phyloP scores from a whole-genome alignment of 2,329 filamentous ascomycete genomes.

The Rugonectria rugulosa region DNA sequence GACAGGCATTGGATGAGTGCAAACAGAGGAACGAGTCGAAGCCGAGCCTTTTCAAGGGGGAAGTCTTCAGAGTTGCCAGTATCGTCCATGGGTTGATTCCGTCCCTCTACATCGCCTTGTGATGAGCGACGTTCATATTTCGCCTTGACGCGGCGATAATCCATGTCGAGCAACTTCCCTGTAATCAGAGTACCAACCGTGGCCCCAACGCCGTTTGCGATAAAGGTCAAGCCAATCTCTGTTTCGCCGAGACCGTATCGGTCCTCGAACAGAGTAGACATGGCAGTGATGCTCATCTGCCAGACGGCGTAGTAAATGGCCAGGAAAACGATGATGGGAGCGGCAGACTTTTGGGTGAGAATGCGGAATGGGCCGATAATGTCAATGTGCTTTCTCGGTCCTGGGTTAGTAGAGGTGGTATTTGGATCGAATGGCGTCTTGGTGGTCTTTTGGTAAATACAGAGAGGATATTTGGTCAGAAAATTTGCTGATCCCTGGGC shows the following conservation, averaged over 20 bases:
- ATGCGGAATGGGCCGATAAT: slow-evolving; percentile 55
- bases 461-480: slow-evolving; percentile 41
- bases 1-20: slow-evolving; percentile 53
- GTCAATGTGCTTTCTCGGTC: slow-evolving; percentile 48
- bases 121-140: slow-evolving; percentile 1
- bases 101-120: fast-evolving
- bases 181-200: slow-evolving; percentile 61
- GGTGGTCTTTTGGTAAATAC: slow-evolving; percentile 43
- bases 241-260: slow-evolving; percentile 53
- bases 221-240: slow-evolving; percentile 59
- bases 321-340: slow-evolving; percentile 55
- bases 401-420: background rate
- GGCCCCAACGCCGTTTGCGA: slow-evolving; percentile 62
- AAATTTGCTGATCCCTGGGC: slow-evolving; percentile 52
- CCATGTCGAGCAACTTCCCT: slow-evolving; percentile 59
- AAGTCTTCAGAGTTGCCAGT: slow-evolving; percentile 41
- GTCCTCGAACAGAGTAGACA: slow-evolving; percentile 56
- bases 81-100: too few relatives aligned
- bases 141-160: slow-evolving; percentile 55
- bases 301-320: slow-evolving; percentile 61
- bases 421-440: slow-evolving; percentile 28
- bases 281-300: slow-evolving; percentile 63
- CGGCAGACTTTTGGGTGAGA: slow-evolving; percentile 52
- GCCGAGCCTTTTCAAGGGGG: slow-evolving; percentile 58
- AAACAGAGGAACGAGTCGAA: slow-evolving; percentile 57